Conservation (phyloP, 352 stramenopile species). For the Globisporangium echinulatum region DNA sequence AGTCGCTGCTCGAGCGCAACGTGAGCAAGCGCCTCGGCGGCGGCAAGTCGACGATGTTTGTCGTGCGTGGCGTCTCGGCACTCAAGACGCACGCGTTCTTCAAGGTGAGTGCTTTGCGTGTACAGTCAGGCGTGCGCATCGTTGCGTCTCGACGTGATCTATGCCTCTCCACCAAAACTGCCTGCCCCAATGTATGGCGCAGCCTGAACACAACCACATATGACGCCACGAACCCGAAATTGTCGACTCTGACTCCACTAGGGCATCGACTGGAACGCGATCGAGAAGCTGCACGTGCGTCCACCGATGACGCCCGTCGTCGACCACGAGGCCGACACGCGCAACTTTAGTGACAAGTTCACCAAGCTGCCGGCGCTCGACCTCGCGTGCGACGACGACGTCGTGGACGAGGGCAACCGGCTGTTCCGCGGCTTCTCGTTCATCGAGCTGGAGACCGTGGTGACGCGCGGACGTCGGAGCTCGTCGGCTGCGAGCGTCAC, state of each 20-base stretch:
- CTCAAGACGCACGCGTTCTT: slow-evolving; percentile 96
- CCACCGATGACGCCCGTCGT: slow-evolving; percentile 89
- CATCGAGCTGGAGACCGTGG: slow-evolving; percentile 15
- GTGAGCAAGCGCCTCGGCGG: slow-evolving; percentile 91
- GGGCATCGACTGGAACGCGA: slow-evolving; percentile 89
- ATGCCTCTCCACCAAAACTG: too few species aligned
- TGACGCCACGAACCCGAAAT: too few species aligned
- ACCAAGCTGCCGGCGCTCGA: slow-evolving; percentile 64
- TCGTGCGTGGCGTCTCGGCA: slow-evolving; percentile 92
- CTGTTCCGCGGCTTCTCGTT: slow-evolving; percentile 79
- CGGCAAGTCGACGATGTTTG: slow-evolving; percentile 96
- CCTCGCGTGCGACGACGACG: slow-evolving; percentile 39
- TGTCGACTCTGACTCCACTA: slow-evolving; percentile 5
- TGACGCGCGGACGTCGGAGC: slow-evolving; percentile 6
- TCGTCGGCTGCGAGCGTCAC: slow-evolving; percentile 1
- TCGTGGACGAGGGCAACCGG: slow-evolving; percentile 42
- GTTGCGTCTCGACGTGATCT: too few species aligned
- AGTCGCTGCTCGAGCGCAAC: slow-evolving; percentile 95
- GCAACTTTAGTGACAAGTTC: slow-evolving; percentile 94
- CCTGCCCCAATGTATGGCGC: too few species aligned
- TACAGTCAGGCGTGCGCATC: too few species aligned
- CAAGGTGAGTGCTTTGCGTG: slow-evolving; percentile 31
- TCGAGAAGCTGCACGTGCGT: slow-evolving; percentile 86
- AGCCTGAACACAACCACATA: too few species aligned
- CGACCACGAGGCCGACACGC: slow-evolving; percentile 85